Evolutionary conservation across 805 yeast species (phyloP), one percentile per base, ranked within the genome.

Genomic region (Priceomyces haplophilus): DNA sequence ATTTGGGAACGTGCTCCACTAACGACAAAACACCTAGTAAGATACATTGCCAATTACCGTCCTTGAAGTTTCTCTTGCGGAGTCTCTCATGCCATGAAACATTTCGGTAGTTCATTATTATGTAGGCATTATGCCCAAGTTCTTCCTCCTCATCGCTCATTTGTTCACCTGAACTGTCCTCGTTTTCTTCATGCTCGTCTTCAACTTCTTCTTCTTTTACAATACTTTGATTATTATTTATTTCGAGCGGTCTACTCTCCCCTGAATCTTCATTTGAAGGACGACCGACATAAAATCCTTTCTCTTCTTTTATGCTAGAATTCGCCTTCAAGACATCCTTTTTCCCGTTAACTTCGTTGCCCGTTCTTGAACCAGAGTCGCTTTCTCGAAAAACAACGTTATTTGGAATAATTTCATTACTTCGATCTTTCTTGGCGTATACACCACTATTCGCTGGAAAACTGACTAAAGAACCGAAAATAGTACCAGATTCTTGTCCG

Each of bases 1-100:
- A 84, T 11, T 73, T 75, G 1, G 81, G 79, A 31, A 81, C 71
- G 49, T 80, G 73, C 36, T 80, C 79, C 12, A 80, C 79, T 38
- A 73, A 68, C 16, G 80, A 78, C 33, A 90, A 70, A 2, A 89
- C 69, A 24, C 96, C 96, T 38, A 89, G 59, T 34, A 90, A 61
- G 34, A 85, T 76, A 32, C 84, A 73, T 52, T 88, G 83, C 97
- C 97, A 91, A 42, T 80, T 80, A 3, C 96, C 95, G 53, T 88
- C 89, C 52, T 75, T 80, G 60, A 86, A 93, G 48, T 78, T 77
- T 42, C 96, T 78, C 42, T 78, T 82, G 11, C 82, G 75, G 15
- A 91, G 69, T 32, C 95, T 70, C 23, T 85, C 95, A 45, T 81
- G 78, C 97, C 98, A 93, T 10, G 81, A 63, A 0, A 67, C 64